Percentiles rank a stretch among this genome's conserved stretches.
These are phyloP conservation scores for Sporisorium exsertum DNA, from an alignment of 1,284 basidiomycete genomes.

Conservation along the genomic window DNA sequence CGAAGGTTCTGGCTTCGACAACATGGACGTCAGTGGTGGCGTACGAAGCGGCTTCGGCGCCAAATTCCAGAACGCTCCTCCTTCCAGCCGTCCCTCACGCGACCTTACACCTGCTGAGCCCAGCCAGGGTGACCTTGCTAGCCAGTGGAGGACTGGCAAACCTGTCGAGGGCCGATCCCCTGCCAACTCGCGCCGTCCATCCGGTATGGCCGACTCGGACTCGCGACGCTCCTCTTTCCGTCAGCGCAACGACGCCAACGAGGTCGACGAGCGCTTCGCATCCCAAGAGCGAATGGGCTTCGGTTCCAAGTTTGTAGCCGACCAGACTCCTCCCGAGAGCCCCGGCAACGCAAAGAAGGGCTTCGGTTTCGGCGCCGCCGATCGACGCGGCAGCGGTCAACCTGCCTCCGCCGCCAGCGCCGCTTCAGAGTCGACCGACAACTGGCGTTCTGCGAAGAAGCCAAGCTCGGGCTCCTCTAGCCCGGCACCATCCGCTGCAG, in stretches of 20 bases:
- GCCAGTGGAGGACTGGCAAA: constrained; percentile 68
- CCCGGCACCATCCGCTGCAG: constrained; percentile 40
- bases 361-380: constrained; percentile 56
- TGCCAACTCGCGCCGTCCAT: constrained; percentile 43
- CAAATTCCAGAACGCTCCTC: constrained; percentile 54
- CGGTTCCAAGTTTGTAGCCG: constrained; percentile 59
- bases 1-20: constrained; percentile 60
- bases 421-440: constrained; percentile 37
- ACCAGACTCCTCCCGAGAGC: constrained; percentile 58
- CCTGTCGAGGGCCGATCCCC: constrained; percentile 52
- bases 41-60: constrained; percentile 65
- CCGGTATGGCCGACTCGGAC: constrained; percentile 38
- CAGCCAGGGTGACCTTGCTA: constrained; percentile 58
- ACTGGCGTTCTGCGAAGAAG: constrained; percentile 53
- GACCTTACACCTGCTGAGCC: constrained; percentile 56
- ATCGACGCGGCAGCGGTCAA: constrained; percentile 36
- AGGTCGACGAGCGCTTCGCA: constrained; percentile 59
- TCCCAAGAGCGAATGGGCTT: constrained; percentile 66
- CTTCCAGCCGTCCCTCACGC: constrained; percentile 43
- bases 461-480: constrained; percentile 43
- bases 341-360: constrained; percentile 50
- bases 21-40: constrained; percentile 64
- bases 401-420: neutral
- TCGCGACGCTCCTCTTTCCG: constrained; percentile 37
- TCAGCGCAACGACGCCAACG: constrained; percentile 52